Conservation (phyloP, 2,329 filamentous ascomycete species). For the Coniochaeta sp. region DNA sequence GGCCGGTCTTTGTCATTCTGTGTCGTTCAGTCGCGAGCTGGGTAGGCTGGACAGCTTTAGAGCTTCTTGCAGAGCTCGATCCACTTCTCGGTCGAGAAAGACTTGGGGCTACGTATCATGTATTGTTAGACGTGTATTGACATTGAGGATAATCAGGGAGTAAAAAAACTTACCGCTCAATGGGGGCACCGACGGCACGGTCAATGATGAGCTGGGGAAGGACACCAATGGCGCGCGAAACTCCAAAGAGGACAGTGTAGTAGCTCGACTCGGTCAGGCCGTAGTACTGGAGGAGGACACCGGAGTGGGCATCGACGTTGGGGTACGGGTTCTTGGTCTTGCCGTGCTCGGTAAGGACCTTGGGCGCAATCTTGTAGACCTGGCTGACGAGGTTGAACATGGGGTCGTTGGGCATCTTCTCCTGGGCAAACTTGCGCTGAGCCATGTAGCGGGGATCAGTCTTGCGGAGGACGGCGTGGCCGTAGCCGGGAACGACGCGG, state of each 20-base stretch:
- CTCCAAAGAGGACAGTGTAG: slow-evolving; percentile 99
- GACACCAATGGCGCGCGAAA: slow-evolving; percentile 95
- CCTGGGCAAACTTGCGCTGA: slow-evolving; percentile 91
- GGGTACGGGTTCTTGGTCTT: slow-evolving; percentile 99
- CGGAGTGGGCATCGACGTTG: slow-evolving; percentile 98
- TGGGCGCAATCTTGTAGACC: slow-evolving; percentile 99
- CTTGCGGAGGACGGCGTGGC: slow-evolving; percentile 98
- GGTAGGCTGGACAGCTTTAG: slow-evolving; percentile 42
- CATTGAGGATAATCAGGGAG: too few species aligned
- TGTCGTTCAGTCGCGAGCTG: slow-evolving; percentile 3
- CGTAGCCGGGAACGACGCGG: slow-evolving; percentile 96
- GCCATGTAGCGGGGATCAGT: slow-evolving; percentile 98
- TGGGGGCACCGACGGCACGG: slow-evolving; percentile 91
- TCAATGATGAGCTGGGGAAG: slow-evolving; percentile 99
- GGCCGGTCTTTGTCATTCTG: neutral
- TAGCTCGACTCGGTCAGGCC: slow-evolving; percentile 98
- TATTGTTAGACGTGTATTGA: neutral
- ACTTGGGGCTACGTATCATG: slow-evolving; percentile 70
- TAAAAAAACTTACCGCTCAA: slow-evolving; percentile 58
- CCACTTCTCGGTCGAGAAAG: slow-evolving; percentile 95
- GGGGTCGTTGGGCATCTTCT: slow-evolving; percentile 91
- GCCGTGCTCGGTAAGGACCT: slow-evolving; percentile 97
- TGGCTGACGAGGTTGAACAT: slow-evolving; percentile 99
- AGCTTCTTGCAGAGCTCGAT: slow-evolving; percentile 89
- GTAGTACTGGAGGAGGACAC: slow-evolving; percentile 99